Evolutionary conservation across 306 rosid species (phyloP), one percentile per base, ranked within the genome.

Genomic region (Vachellia pachyceras): DNA sequence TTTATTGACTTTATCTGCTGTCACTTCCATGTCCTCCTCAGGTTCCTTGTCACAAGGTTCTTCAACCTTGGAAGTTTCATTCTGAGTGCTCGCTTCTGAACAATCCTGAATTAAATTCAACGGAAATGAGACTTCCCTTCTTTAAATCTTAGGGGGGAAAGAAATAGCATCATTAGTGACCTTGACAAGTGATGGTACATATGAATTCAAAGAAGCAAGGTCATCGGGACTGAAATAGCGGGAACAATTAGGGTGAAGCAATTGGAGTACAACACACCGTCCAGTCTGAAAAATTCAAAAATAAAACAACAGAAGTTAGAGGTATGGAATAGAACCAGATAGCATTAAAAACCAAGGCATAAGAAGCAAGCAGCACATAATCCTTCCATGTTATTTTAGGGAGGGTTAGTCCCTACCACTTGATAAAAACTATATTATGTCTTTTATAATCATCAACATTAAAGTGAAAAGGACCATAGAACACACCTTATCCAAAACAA

Each of bases 171-270:
- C 6, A 77, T 72, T 54, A 88, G 45, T 58, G 79, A 95, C 99
- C 98, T 90, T 91, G 77, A 55, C 80, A 80, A 93, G 90, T 84
- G 96, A 95, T 70, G 97, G 97, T 79, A 93, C 73, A 73, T 91
- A 86, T 73, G 85, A 80, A 88, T 86, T 87, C 73, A 95, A 82
- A 80, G 94, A 88, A 69, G 91, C 81, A 41, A 95, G 88, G 15
- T 95, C 97, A 29, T 90, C 95, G 1, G 97, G 96, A 90, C 88
- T 91, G 75, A 91, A 88, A 85, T 90, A 89, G 70, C 97, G 97
- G 15, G 96, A 86, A 87, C 92, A 87, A 77, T 89, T 91, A 76
- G 99, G 99, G 82, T 82, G 93, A 57, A 95, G 89, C 52, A 95
- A 80, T 69, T 95, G 99, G 67, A 95, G 93, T 37, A 95, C 41